Conservation (phyloP, 2,329 filamentous ascomycete species). For the Magnaporthiopsis incrustans region DNA sequence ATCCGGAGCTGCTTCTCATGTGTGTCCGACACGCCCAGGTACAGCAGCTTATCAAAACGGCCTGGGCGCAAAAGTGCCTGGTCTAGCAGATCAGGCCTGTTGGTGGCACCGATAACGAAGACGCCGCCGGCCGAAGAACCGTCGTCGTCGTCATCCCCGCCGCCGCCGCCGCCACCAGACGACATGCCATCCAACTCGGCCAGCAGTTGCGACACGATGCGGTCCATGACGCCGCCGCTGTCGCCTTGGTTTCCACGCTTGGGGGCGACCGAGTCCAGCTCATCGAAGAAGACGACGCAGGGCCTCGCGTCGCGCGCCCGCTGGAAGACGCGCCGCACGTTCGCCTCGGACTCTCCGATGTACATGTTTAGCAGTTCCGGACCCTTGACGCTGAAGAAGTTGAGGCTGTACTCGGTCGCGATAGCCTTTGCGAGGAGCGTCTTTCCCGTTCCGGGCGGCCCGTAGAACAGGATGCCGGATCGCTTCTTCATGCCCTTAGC, state of each 20-base stretch:
- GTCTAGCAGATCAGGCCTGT: conserved; percentile 86
- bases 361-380: conserved; percentile 94
- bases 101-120: conserved; percentile 95
- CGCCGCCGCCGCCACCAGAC: conserved; percentile 43
- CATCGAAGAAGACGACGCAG: conserved; percentile 90
- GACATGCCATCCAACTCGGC: conserved; percentile 98
- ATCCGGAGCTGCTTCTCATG: conserved; percentile 95
- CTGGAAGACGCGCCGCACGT: conserved; percentile 83
- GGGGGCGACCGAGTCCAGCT: conserved; percentile 86
- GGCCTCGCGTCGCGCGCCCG: conserved; percentile 76
- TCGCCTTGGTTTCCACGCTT: conserved; percentile 97
- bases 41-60: conserved; percentile 97
- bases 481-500: conserved; percentile 98
- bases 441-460: conserved; percentile 85
- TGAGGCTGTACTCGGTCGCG: conserved; percentile 86
- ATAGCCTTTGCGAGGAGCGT: conserved; percentile 90
- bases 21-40: conserved; percentile 90
- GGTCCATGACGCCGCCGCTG: conserved; percentile 95
- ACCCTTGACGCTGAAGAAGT: conserved; percentile 91
- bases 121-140: conserved; percentile 75
- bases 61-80: conserved; percentile 83
- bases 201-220: conserved; percentile 89
- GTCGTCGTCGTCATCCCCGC: conserved; percentile 9
- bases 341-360: conserved; percentile 88
- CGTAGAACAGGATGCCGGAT: conserved; percentile 87